Evolutionary conservation across 2,329 filamentous ascomycete species (phyloP).

Genomic region (Biscogniauxia marginata): DNA sequence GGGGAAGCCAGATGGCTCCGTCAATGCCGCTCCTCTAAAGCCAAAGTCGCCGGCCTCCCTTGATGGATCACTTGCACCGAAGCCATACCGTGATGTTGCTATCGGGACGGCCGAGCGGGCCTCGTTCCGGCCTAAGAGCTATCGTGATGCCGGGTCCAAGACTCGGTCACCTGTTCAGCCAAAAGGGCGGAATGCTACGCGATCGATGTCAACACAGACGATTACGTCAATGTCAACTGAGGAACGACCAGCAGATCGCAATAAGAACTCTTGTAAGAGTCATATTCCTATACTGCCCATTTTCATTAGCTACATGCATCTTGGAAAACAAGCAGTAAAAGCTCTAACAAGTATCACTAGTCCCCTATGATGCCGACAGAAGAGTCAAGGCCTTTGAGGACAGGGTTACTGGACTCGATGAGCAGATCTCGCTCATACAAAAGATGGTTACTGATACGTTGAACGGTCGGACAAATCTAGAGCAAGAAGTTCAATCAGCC

Average conservation of each 20-base stretch:
- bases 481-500: neutral
- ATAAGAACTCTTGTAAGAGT: neutral
- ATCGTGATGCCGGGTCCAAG: neutral
- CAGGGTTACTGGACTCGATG: conserved; percentile 7
- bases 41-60: neutral
- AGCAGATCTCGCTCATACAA: conserved; percentile 10
- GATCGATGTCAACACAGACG: neutral
- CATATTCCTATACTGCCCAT: neutral
- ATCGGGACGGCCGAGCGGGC: neutral
- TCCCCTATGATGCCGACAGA: conserved; percentile 4
- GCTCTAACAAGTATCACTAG: neutral
- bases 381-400: conserved; percentile 6
- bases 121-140: neutral
- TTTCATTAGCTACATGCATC: neutral
- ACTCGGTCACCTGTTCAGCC: neutral
- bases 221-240: neutral
- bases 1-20: neutral
- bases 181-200: neutral
- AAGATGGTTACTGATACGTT: conserved; percentile 13
- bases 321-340: neutral
- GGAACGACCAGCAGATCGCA: neutral
- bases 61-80: neutral
- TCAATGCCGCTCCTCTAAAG: neutral
- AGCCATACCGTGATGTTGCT: conserved; percentile 2
- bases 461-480: neutral